Percentiles rank a stretch among this genome's conserved stretches.
Evolutionary conservation across 2,329 filamentous ascomycete genomes (phyloP).

Genomic region (Xylariaceae sp.): DNA sequence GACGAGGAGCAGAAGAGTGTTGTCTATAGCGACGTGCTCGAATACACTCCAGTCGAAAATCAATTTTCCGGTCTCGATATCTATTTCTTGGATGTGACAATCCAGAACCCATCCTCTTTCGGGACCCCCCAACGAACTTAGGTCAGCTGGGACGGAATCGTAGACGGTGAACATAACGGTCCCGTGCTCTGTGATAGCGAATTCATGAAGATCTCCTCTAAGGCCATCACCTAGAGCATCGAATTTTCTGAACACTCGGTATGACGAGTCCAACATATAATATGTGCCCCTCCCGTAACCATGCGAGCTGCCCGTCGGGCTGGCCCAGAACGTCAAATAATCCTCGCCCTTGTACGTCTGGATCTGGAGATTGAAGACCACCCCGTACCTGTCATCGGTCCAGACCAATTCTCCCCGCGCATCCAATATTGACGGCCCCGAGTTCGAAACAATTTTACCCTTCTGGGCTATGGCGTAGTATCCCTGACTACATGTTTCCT

Average conservation of each 20-base stretch:
- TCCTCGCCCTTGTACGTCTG: constrained; percentile 31
- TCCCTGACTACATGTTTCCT: constrained; percentile 12
- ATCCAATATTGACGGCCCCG: constrained; percentile 17
- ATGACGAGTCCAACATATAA: constrained; percentile 32
- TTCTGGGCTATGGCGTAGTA: constrained; percentile 19
- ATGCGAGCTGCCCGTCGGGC: constrained; percentile 21
- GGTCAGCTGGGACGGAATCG: constrained; percentile 17
- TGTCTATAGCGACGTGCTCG: constrained; percentile 12
- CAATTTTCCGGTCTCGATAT: constrained; percentile 21
- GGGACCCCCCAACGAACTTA: constrained; percentile 17
- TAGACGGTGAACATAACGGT: constrained; percentile 20
- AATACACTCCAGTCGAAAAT: constrained; percentile 21
- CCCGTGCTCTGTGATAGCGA: constrained; percentile 17
- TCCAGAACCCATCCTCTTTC: constrained; percentile 19
- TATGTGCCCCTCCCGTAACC: constrained; percentile 23
- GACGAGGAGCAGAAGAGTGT: constrained; percentile 14
- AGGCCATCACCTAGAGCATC: constrained; percentile 25
- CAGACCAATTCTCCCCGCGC: constrained; percentile 18
- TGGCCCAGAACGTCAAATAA: constrained; percentile 36
- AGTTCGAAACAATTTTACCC: constrained; percentile 17
- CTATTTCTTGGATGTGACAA: constrained; percentile 20
- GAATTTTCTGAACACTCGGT: constrained; percentile 35
- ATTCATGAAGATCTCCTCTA: constrained; percentile 29
- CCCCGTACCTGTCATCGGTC: constrained; percentile 15
- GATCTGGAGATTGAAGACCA: constrained; percentile 18